Conservation (phyloP, 1,284 basidiomycete genomes). For the Cutaneotrichosporon mucoides region DNA sequence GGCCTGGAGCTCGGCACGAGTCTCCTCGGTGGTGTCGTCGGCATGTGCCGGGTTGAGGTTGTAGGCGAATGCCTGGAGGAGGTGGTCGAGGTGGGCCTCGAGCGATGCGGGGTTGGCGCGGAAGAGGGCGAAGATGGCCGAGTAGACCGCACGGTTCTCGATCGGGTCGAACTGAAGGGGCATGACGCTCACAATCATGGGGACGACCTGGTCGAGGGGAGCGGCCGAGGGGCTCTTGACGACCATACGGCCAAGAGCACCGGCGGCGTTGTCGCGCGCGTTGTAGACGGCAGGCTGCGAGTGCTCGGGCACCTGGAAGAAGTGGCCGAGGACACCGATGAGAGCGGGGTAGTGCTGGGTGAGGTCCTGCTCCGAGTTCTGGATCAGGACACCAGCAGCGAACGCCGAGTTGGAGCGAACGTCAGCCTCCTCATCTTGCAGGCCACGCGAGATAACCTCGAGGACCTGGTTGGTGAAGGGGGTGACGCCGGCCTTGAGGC, state of each 20-base stretch:
- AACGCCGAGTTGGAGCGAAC: constrained; percentile 97
- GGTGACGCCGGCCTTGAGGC: constrained; percentile 82
- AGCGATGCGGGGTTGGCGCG: constrained; percentile 65
- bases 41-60: constrained; percentile 70
- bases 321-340: constrained; percentile 72
- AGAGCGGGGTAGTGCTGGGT: constrained; percentile 74
- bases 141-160: constrained; percentile 86
- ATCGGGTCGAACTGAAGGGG: constrained; percentile 84
- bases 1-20: constrained; percentile 66
- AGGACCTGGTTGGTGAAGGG: constrained; percentile 75
- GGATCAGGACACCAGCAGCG: constrained; percentile 85
- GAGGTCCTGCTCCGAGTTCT: constrained; percentile 80
- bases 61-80: constrained; percentile 76
- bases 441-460: constrained; percentile 72
- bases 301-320: constrained; percentile 65
- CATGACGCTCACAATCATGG: constrained; percentile 73
- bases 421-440: constrained; percentile 81
- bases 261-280: constrained; percentile 92
- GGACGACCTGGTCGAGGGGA: constrained; percentile 81
- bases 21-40: constrained; percentile 75
- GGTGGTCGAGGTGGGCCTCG: constrained; percentile 70
- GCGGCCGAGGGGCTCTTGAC: constrained; percentile 73
- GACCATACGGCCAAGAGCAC: constrained; percentile 86
- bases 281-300: constrained; percentile 62
- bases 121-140: constrained; percentile 84